phyloP scores from a whole-genome alignment of 2,329 filamentous ascomycete genomes.

The Fusarium paranaense region DNA sequence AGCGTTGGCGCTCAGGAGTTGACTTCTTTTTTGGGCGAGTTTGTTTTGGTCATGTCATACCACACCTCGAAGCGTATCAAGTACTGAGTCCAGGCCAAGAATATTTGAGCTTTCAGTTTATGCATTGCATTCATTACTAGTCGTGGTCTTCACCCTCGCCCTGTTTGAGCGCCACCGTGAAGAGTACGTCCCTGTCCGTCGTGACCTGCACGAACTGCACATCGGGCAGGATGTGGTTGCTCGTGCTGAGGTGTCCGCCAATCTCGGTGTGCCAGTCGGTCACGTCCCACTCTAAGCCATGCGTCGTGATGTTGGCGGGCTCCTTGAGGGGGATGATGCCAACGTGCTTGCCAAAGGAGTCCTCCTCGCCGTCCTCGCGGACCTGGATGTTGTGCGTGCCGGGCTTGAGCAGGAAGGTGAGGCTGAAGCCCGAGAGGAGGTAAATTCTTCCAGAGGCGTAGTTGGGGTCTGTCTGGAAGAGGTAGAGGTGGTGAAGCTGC shows the following conservation, averaged over 20 bases:
- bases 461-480: slow-evolving; percentile 65
- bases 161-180: slow-evolving; percentile 75
- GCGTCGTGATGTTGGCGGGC: slow-evolving; percentile 81
- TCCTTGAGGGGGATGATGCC: slow-evolving; percentile 88
- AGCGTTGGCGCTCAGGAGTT: slow-evolving; percentile 45
- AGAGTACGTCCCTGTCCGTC: slow-evolving; percentile 74
- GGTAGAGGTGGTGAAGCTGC: slow-evolving; percentile 85
- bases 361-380: slow-evolving; percentile 59
- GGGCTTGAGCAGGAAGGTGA: slow-evolving; percentile 83
- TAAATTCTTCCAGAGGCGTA: slow-evolving; percentile 72
- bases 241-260: slow-evolving; percentile 80
- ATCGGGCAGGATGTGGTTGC: slow-evolving; percentile 76
- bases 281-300: slow-evolving; percentile 93
- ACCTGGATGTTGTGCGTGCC: slow-evolving; percentile 77
- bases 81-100: slow-evolving; percentile 6
- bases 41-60: slow-evolving; percentile 30
- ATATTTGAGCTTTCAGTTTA: slow-evolving; percentile 3
- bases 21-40: slow-evolving; percentile 22
- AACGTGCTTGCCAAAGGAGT: slow-evolving; percentile 79
- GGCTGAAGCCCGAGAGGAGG: slow-evolving; percentile 82
- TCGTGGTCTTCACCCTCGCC: slow-evolving; percentile 51
- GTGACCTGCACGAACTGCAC: slow-evolving; percentile 71
- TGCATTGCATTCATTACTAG: slow-evolving; percentile 17
- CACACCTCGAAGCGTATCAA: slow-evolving; percentile 13
- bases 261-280: slow-evolving; percentile 82